phyloP scores from a whole-genome alignment of 768 basidiomycete species.

The Panaeolus papilionaceus region DNA sequence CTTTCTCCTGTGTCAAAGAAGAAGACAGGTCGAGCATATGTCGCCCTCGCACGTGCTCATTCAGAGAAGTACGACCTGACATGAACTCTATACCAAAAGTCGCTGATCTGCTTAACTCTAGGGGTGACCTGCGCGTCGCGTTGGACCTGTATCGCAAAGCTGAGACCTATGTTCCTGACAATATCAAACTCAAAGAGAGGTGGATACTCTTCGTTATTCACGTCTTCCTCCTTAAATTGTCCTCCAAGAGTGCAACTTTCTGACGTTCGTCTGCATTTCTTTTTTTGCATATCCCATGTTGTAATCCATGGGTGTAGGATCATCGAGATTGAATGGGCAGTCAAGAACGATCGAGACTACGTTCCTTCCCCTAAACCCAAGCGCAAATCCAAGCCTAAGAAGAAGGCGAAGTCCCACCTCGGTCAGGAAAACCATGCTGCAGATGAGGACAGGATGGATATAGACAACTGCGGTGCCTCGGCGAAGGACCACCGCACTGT shows the following conservation, averaged over 20 bases:
- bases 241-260: conserved; percentile 40
- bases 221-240: conserved; percentile 66
- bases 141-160: conserved; percentile 85
- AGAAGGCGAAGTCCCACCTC: conserved; percentile 33
- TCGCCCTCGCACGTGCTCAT: conserved; percentile 81
- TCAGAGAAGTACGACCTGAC: conserved; percentile 63
- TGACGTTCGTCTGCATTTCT: conserved; percentile 46
- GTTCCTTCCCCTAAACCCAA: conserved; percentile 62
- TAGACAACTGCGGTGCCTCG: conserved; percentile 30
- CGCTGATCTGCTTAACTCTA: conserved; percentile 32
- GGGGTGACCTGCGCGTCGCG: conserved; percentile 82
- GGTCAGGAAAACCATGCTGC: conserved; percentile 33
- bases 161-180: conserved; percentile 84
- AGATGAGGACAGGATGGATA: conserved; percentile 36
- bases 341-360: conserved; percentile 65
- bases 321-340: conserved; percentile 82
- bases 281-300: conserved; percentile 37
- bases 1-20: conserved; percentile 79
- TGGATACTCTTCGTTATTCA: conserved; percentile 76
- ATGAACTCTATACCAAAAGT: conserved; percentile 5
- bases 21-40: conserved; percentile 83
- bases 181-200: conserved; percentile 87
- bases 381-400: conserved; percentile 44
- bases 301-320: conserved; percentile 58
- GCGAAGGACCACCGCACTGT: conserved; percentile 25